Conservation (phyloP, 164 flowering plant genomes). For the Annona squamosa region DNA sequence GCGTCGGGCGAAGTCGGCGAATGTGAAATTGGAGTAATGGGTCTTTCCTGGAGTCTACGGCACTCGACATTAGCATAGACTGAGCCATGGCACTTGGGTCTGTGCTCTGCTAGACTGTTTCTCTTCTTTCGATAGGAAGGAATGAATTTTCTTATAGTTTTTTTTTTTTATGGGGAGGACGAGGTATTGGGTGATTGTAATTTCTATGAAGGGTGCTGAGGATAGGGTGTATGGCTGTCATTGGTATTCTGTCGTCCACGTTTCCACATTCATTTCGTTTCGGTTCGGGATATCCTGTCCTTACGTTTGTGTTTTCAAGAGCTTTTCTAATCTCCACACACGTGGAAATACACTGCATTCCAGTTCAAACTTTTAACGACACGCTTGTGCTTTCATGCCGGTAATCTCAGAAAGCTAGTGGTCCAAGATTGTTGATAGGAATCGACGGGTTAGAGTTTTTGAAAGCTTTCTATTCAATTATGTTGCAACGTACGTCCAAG, state of each 20-base stretch:
- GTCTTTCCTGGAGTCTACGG: slow-evolving; percentile 25
- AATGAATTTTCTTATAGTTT: not conserved
- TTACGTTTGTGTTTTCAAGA: not conserved
- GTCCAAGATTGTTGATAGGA: not conserved
- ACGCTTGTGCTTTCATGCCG: not conserved
- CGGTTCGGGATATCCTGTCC: not conserved
- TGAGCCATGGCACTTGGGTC: slow-evolving; percentile 49
- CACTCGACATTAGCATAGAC: slow-evolving; percentile 54
- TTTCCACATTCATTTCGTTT: not conserved
- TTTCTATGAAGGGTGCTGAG: slow-evolving; percentile 12
- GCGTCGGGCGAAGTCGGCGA: slow-evolving; percentile 30
- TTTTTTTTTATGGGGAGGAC: not conserved
- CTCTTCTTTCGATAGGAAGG: not conserved
- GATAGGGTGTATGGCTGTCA: slow-evolving; percentile 23
- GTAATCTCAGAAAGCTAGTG: not conserved
- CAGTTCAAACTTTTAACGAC: not conserved
- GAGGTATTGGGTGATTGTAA: not conserved
- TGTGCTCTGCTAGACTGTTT: not conserved
- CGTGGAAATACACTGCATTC: not conserved
- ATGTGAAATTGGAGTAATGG: slow-evolving; percentile 31
- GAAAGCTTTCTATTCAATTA: too few species aligned
- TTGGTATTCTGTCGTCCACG: slow-evolving; percentile 12
- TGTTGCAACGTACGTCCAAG: too few species aligned
- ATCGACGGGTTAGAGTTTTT: not conserved
- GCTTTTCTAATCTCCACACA: not conserved